Evolutionary conservation across 2,329 filamentous ascomycete genomes (phyloP), one percentile per base, ranked within the genome.

Genomic region (Ramichloridium luteum): DNA sequence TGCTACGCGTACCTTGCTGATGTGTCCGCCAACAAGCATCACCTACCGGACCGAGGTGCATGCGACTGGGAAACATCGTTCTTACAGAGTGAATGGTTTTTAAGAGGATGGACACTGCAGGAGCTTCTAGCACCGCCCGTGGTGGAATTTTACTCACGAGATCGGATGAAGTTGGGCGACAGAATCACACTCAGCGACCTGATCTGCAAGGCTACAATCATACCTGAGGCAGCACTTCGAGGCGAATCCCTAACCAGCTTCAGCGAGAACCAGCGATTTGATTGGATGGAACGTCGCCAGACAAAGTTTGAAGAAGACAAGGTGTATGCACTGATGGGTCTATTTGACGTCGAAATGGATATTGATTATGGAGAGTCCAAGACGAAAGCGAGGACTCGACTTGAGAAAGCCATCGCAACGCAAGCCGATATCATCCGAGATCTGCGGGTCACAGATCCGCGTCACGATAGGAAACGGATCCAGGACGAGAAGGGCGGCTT

Each of bases 121-220:
- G 34, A 32, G 30, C 23, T 37, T n/a, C 17, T 34, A n/a, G 35
- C 30, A 22, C 30, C 30, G 3, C 4, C 13, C 4, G 9, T 4
- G 9, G 16, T 32, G n/a, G 25, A 36, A 29, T 33, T 33, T 20
- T 34, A 15, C 12, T 32, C 20, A 11, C 25, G 13, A 13, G 14
- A 25, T 12, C 25, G 30, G 15, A 27, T 28, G n/a, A 13, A 16
- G 15, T 17, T 35, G 3, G 33, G 33, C 22, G 11, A 12, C 25
- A 13, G 18, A 11, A 15, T n/a, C 9, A 30, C 29, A 6, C 29
- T 31, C 4, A n/a, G 13, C n/a, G 5, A 10, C 12, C 13, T 13
- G 9, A 28, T 53, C 12, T 35, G 40, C 2, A 13, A 31, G 14
- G 37, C 49, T 18, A 55, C 53, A 3, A 27, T n/a, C 8, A 28